These are phyloP conservation scores for Psilocybe cubensis DNA, from an alignment of 768 basidiomycete species.

Conservation along the genomic window DNA sequence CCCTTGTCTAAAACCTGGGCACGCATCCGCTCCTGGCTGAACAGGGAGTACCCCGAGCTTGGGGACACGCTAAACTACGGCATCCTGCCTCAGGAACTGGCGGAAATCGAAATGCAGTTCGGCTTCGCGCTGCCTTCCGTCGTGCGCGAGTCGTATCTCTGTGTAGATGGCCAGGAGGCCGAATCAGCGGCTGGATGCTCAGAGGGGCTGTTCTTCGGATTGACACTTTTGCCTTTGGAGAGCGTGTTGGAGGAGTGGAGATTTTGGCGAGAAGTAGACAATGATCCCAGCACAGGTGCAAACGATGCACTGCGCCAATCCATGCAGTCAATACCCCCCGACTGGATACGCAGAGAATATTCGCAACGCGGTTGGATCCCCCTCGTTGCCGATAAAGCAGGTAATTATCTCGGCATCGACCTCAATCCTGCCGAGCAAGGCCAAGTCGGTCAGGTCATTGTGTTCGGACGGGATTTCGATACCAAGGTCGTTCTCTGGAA, in stretches of 20 bases:
- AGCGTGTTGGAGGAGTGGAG: constrained; percentile 94
- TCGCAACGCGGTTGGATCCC: constrained; percentile 97
- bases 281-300: constrained; percentile 83
- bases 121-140: constrained; percentile 83
- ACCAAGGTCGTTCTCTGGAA: constrained; percentile 94
- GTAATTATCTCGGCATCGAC: constrained; percentile 97
- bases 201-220: constrained; percentile 94
- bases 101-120: constrained; percentile 82
- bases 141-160: constrained; percentile 89
- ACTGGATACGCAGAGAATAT: constrained; percentile 89
- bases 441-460: constrained; percentile 88
- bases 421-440: constrained; percentile 84
- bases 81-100: constrained; percentile 78
- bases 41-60: constrained; percentile 88
- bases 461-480: constrained; percentile 99
- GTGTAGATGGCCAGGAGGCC: constrained; percentile 92
- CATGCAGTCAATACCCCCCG: constrained; percentile 90
- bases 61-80: constrained; percentile 96
- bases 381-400: constrained; percentile 88
- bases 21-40: constrained; percentile 82
- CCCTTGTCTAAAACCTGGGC: constrained; percentile 84
- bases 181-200: constrained; percentile 87
- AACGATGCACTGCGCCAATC: constrained; percentile 70
- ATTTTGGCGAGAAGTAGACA: constrained; percentile 95
- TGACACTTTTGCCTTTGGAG: constrained; percentile 90